phyloP scores from a whole-genome alignment of 805 yeast genomes.

The Saccharomycopsis capsularis region DNA sequence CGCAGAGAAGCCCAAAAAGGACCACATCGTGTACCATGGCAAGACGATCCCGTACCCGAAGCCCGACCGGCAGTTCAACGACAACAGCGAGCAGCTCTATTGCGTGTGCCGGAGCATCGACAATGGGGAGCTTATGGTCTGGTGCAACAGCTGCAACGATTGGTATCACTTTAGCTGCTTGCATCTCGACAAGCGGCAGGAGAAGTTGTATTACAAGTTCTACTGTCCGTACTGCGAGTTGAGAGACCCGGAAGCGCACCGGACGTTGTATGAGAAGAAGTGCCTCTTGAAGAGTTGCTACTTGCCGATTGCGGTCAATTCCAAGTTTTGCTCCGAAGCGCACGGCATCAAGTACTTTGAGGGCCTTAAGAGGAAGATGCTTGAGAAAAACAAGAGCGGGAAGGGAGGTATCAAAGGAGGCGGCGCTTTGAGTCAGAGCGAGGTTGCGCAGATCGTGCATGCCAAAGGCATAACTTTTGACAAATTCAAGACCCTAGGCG shows the following conservation, averaged over 20 bases:
- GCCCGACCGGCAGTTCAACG: conserved; percentile 9
- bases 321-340: conserved; percentile 69
- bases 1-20: background rate
- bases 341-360: conserved; percentile 52
- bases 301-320: conserved; percentile 41
- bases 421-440: background rate
- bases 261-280: conserved; percentile 65
- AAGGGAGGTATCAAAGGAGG: background rate
- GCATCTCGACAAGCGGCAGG: conserved; percentile 43
- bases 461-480: conserved; percentile 8
- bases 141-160: conserved; percentile 90
- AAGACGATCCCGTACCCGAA: conserved; percentile 18
- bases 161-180: conserved; percentile 89
- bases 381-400: conserved; percentile 3
- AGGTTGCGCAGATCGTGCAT: background rate
- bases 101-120: conserved; percentile 79
- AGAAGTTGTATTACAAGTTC: conserved; percentile 53
- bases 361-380: conserved; percentile 23
- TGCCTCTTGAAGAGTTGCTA: conserved; percentile 58
- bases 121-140: conserved; percentile 80
- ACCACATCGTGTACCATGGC: conserved; percentile 6
- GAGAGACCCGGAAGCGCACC: conserved; percentile 39
- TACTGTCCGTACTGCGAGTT: conserved; percentile 68
- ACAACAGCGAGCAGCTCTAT: conserved; percentile 32
- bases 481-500: conserved; percentile 30